Base-by-base conservation (phyloP, 805 yeast genomes). In the Nakazawaea wickerhamii region DNA sequence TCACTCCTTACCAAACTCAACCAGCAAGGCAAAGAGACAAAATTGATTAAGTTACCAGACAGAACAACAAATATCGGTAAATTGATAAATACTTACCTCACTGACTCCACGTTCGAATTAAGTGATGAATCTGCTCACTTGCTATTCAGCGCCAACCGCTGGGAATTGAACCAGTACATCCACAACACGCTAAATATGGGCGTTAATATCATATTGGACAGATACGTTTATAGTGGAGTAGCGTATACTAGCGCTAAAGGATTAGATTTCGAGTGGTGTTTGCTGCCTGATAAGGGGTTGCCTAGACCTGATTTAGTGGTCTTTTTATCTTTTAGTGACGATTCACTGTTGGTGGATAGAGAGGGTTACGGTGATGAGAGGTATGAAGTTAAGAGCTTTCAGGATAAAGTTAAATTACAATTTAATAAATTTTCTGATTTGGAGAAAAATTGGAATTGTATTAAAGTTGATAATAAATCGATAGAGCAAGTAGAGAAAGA, bases 331-430 rank as follows among this genome's bases (percentile, higher is more conserved):
- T 70, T 84, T 32, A 64, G 73, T 35, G 70, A 76, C 25, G 55
- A 60, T 48, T 72, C 63, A 5, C 70, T 67, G 31, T 54, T 69
- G 21, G 55, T 68, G 18, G 49, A 57, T 15, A 69, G 98, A 43
- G 79, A 77, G 9, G 95, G 95, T 1, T 93, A 84, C 68, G 99
- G 99, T 11, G 84, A 80, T n/a, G 99, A 93, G 60, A 67, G 96
- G 41, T 93, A 93, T 62, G 99, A 93, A 59, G 73, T 71, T 21
- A 58, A 61, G 4, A 79, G 73, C 38, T 84, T 93, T 55, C 99
- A 93, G 57, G 59, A 63, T n/a, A 67, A 65, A 30, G 99, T 93
- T 3, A 75, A 78, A 46, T 33, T 53, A 8, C 67, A 79, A 47
- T 93, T 90, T 55, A 64, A 70, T 42, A 48, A 58, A 17, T 65